These are phyloP conservation scores for Suillus placidus DNA, from an alignment of 768 basidiomycete species.

Conservation along the genomic window DNA sequence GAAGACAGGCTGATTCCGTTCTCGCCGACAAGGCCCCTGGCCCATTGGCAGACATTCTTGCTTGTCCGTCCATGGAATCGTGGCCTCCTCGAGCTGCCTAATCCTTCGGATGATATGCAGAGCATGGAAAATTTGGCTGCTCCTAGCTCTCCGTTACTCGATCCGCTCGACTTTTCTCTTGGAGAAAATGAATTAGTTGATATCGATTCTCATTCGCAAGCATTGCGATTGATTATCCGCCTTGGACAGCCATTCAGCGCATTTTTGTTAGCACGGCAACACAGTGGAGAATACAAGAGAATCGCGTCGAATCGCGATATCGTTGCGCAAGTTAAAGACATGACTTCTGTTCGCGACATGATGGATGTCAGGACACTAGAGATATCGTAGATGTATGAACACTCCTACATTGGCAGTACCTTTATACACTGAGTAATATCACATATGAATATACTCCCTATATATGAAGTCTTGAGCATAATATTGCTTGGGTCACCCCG, in stretches of 20 bases:
- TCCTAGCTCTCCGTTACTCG: no score
- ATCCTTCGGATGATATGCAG: neutral
- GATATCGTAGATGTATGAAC: neutral
- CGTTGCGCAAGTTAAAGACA: neutral
- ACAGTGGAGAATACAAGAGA: neutral
- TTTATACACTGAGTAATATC: neutral
- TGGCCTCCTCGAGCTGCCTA: neutral
- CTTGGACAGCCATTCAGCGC: neutral
- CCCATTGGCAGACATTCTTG: neutral
- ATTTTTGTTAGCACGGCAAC: neutral
- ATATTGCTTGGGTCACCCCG: no score
- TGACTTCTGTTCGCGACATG: neutral
- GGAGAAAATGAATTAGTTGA: neutral
- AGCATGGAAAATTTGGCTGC: neutral
- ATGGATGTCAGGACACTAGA: neutral
- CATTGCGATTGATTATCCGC: neutral
- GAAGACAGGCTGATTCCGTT: neutral
- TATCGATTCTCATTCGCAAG: neutral
- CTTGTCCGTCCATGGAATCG: neutral
- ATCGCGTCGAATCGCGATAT: neutral
- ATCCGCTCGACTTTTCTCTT: neutral
- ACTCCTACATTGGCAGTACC: neutral
- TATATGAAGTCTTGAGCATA: no score
- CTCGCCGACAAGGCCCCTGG: neutral
- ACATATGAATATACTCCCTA: no score